phyloP scores from a whole-genome alignment of 129 eudicot genomes.

The Chrysanthemum seticuspe region DNA sequence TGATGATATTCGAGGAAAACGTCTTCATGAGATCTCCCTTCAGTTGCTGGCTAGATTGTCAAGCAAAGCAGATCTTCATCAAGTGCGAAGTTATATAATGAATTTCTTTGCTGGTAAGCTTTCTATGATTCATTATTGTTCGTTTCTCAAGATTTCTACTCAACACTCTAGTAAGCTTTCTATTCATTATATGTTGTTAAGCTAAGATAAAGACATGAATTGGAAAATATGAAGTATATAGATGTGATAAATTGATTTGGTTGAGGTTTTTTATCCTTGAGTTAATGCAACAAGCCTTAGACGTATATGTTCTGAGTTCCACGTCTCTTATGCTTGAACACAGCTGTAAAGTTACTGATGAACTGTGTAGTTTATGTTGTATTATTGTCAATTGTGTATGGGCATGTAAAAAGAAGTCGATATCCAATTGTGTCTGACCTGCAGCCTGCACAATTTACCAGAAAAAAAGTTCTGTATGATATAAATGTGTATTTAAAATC shows the following conservation, averaged over 20 bases:
- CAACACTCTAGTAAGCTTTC: not conserved
- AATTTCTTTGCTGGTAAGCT: constrained; percentile 59
- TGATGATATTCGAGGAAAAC: constrained; percentile 75
- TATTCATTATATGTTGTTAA: constrained; percentile 10
- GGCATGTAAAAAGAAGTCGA: too few relatives aligned
- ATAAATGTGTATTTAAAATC: too few relatives aligned
- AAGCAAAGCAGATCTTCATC: constrained; percentile 55
- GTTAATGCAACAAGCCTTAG: too few relatives aligned
- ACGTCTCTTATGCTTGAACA: not conserved
- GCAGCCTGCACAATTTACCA: too few relatives aligned
- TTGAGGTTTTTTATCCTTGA: too few relatives aligned
- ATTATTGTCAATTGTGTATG: too few relatives aligned
- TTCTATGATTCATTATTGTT: constrained; percentile 15
- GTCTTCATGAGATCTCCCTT: constrained; percentile 63
- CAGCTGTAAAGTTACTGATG: not conserved
- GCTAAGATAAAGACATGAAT: not conserved
- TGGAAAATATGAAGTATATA: constrained; percentile 3
- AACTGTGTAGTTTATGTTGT: too few relatives aligned
- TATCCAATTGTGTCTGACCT: too few relatives aligned
- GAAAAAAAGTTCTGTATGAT: too few relatives aligned
- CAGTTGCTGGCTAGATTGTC: constrained; percentile 64
- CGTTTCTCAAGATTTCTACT: not conserved
- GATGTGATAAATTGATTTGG: not conserved
- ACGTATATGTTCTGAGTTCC: too few relatives aligned
- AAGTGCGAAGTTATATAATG: constrained; percentile 62